Percentiles rank a stretch among this genome's conserved stretches.
Conservation (phyloP, 2,329 filamentous ascomycete genomes). For the Xylaria sp. region DNA sequence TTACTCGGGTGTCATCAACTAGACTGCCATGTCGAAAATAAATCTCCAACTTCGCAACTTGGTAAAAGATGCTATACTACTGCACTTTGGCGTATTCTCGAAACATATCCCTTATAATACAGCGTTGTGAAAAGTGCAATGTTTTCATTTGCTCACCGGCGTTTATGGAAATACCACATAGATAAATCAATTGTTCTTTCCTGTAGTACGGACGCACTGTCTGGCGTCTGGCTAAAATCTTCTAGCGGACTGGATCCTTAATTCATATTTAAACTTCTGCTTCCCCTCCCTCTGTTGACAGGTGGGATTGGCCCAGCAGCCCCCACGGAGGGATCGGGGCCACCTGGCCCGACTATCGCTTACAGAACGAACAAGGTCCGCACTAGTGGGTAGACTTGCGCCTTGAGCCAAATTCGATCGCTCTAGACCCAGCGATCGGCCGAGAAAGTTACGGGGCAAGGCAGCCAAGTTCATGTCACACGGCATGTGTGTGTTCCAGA, state of each 20-base stretch:
- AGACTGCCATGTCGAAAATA: too few species aligned
- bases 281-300: not conserved
- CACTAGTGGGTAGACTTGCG: constrained; percentile 19
- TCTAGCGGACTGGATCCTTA: too few species aligned
- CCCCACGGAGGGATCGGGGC: constrained; percentile 19
- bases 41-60: too few species aligned
- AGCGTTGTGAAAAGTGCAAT: too few species aligned
- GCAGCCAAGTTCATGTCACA: constrained; percentile 31
- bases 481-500: constrained; percentile 35
- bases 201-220: too few species aligned
- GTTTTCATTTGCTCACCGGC: too few species aligned
- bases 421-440: constrained; percentile 38
- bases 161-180: not conserved
- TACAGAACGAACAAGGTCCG: constrained; percentile 2
- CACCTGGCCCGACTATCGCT: constrained; percentile 26
- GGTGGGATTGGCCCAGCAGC: constrained; percentile 20
- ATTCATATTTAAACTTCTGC: too few species aligned
- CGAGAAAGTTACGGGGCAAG: constrained; percentile 25
- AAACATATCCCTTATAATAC: too few species aligned
- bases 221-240: too few species aligned
- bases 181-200: too few species aligned
- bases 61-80: too few species aligned
- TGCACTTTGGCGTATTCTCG: too few species aligned
- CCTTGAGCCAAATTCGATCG: constrained; percentile 34
- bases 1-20: not conserved